phyloP scores from a whole-genome alignment of 331 rosid species.

The Spiraea crenata region DNA sequence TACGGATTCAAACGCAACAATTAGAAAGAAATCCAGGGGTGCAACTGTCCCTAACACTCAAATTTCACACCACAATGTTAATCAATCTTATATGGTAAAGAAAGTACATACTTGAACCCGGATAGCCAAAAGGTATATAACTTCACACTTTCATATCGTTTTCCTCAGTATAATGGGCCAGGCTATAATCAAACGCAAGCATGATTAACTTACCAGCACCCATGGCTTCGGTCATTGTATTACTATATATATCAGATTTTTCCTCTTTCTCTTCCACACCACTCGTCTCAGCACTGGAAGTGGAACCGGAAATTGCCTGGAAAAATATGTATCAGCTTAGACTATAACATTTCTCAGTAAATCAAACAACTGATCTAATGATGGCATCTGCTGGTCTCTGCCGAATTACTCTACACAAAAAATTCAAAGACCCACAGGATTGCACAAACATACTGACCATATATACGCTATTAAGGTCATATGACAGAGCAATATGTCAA shows the following conservation, averaged over 20 bases:
- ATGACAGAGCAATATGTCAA: too few relatives aligned
- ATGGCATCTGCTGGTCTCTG: not conserved
- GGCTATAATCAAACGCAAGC: conserved; percentile 16
- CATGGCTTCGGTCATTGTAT: conserved; percentile 90
- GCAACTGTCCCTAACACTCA: not conserved
- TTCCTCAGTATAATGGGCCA: not conserved
- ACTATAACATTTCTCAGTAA: not conserved
- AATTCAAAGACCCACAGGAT: not conserved
- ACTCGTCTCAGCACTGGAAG: conserved; percentile 55
- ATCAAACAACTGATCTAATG: not conserved
- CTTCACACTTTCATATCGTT: not conserved
- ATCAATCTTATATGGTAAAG: not conserved
- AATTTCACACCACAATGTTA: not conserved
- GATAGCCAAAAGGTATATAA: not conserved
- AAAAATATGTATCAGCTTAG: conserved; percentile 14
- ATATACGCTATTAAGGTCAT: not conserved
- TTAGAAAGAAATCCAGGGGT: not conserved
- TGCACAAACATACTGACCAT: not conserved
- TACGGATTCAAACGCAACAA: not conserved
- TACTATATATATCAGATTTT: conserved; percentile 71
- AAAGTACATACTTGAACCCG: not conserved
- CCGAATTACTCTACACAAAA: not conserved
- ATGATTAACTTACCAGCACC: conserved; percentile 80
- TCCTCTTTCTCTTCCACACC: conserved; percentile 50
- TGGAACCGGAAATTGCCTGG: conserved; percentile 74